Conservation (phyloP, 2,329 filamentous ascomycete species). For the Colletotrichum sp. region DNA sequence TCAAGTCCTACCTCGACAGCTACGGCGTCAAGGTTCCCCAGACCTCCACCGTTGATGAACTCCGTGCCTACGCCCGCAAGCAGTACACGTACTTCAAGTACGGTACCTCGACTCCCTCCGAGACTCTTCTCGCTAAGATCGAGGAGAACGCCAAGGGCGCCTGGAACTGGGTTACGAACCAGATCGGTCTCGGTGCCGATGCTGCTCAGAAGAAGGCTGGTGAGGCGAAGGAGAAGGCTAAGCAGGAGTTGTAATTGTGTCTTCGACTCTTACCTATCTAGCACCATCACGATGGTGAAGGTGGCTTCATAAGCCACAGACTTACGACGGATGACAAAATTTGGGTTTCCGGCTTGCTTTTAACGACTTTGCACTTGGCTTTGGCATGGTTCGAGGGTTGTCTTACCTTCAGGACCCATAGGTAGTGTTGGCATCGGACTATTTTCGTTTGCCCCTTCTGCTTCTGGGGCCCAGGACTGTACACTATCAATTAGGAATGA, state of each 20-base stretch:
- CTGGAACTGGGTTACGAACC: conserved; percentile 57
- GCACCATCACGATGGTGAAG: not conserved
- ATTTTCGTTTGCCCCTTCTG: not conserved
- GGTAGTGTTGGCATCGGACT: not conserved
- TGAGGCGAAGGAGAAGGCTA: conserved; percentile 41
- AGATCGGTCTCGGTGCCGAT: conserved; percentile 53
- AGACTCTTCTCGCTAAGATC: conserved; percentile 70
- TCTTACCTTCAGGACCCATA: not conserved
- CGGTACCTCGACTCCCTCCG: conserved; percentile 70
- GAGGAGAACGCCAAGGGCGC: conserved; percentile 50
- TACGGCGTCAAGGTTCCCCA: conserved; percentile 75
- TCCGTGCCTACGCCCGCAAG: conserved; percentile 73
- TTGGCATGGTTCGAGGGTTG: conserved; percentile 7
- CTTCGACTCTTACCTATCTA: not conserved
- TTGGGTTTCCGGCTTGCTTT: conserved; percentile 16
- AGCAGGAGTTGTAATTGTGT: conserved; percentile 53
- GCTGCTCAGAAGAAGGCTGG: conserved; percentile 50
- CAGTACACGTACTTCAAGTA: conserved; percentile 80
- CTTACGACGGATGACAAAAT: conserved; percentile 22
- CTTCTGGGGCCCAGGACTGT: not conserved
- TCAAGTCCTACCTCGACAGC: conserved; percentile 81
- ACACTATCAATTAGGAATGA: conserved; percentile 14
- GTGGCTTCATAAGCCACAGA: not conserved
- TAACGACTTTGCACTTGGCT: not conserved
- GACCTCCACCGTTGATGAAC: conserved; percentile 70